A percentile compares a stretch with the other conserved stretches of the same genome.
Evolutionary conservation across 768 basidiomycete species (phyloP).

Genomic region (Russula emetica): DNA sequence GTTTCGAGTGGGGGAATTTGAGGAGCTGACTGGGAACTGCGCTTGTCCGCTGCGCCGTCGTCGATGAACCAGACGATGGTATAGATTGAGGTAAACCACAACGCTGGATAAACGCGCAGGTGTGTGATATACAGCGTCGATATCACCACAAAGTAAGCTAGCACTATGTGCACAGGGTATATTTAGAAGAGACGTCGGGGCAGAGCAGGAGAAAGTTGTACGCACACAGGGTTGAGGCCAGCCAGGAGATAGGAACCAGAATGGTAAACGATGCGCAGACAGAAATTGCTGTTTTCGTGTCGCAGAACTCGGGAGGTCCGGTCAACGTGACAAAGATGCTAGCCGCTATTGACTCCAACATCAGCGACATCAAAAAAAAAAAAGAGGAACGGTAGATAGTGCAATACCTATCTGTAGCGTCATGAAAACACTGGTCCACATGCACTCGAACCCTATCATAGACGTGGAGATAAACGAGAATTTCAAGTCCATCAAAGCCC

Average conservation of each 20-base stretch:
- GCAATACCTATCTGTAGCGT: slow-evolving; percentile 45
- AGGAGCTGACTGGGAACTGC: slow-evolving; percentile 1
- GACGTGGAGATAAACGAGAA: slow-evolving; percentile 39
- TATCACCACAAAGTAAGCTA: slow-evolving; percentile 54
- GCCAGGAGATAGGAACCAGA: slow-evolving; percentile 34
- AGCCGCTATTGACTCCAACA: slow-evolving; percentile 37
- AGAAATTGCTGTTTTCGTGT: slow-evolving; percentile 26
- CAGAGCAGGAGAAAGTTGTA: slow-evolving; percentile 11
- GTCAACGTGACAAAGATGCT: slow-evolving; percentile 47
- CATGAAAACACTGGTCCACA: slow-evolving; percentile 50
- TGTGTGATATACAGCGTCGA: slow-evolving; percentile 48
- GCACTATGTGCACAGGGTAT: slow-evolving; percentile 34
- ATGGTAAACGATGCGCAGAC: slow-evolving; percentile 33
- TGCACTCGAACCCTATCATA: slow-evolving; percentile 49
- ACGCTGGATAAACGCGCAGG: slow-evolving; percentile 37
- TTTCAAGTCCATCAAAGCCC: slow-evolving; percentile 38
- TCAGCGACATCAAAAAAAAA: slow-evolving; percentile 3
- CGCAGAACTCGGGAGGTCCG: slow-evolving; percentile 40
- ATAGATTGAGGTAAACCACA: slow-evolving; percentile 54
- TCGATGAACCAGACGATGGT: slow-evolving; percentile 54
- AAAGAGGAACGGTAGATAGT: background rate
- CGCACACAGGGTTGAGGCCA: slow-evolving; percentile 33
- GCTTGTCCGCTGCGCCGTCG: slow-evolving; percentile 1
- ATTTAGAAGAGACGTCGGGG: background rate
- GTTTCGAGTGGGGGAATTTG: slow-evolving; percentile 25